phyloP scores from a whole-genome alignment of 2,329 filamentous ascomycete species.

The Fusarium compactum region DNA sequence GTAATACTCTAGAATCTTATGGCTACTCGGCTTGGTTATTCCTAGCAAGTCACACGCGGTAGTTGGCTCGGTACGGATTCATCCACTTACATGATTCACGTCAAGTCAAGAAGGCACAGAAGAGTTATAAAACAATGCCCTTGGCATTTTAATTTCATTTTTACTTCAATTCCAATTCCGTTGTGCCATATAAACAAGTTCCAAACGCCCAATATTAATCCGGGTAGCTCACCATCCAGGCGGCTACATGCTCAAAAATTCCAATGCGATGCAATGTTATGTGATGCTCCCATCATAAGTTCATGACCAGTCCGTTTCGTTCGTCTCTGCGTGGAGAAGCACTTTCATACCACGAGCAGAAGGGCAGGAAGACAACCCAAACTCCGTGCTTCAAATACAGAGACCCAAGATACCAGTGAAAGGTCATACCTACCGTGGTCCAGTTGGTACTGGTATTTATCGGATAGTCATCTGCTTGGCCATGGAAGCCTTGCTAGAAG shows the following conservation, averaged over 20 bases:
- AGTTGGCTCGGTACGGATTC: not conserved
- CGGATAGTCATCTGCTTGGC: slow-evolving; percentile 96
- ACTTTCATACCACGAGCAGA: slow-evolving; percentile 64
- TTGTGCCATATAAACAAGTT: slow-evolving; percentile 9
- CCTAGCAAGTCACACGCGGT: too few species aligned
- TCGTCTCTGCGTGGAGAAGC: slow-evolving; percentile 58
- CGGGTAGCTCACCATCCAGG: slow-evolving; percentile 16
- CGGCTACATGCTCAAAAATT: slow-evolving; percentile 20
- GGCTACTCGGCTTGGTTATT: too few species aligned
- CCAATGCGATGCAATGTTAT: slow-evolving; percentile 3
- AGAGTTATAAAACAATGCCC: slow-evolving; percentile 27
- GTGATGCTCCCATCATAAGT: slow-evolving; percentile 35
- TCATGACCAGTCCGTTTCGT: slow-evolving; percentile 51
- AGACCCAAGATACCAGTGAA: slow-evolving; percentile 58
- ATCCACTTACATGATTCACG: not conserved
- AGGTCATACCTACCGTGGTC: slow-evolving; percentile 62
- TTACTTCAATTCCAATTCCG: slow-evolving; percentile 3
- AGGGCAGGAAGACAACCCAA: slow-evolving; percentile 57
- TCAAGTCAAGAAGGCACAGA: not conserved
- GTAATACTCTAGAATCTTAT: not conserved
- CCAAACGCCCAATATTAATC: slow-evolving; percentile 27
- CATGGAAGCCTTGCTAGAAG: slow-evolving; percentile 84
- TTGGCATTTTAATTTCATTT: slow-evolving; percentile 33
- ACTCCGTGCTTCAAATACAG: slow-evolving; percentile 67
- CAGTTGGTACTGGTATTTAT: slow-evolving; percentile 59